A percentile compares a stretch with the other conserved stretches of the same genome.
phyloP scores from a whole-genome alignment of 2,329 filamentous ascomycete genomes.

The Coniochaeta prunicola region DNA sequence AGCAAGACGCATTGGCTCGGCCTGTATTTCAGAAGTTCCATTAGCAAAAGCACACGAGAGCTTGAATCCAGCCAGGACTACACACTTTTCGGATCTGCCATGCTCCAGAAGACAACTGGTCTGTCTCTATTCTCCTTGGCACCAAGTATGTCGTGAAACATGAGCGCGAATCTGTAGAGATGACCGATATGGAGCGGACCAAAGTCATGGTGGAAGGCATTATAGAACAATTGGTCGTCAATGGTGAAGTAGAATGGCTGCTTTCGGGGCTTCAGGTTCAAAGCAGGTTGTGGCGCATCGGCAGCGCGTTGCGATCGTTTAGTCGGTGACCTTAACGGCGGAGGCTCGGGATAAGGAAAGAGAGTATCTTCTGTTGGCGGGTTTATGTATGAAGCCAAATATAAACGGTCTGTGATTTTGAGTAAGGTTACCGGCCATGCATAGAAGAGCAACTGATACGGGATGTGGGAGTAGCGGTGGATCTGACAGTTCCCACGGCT shows the following conservation, averaged over 20 bases:
- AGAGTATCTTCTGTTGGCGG: constrained; percentile 73
- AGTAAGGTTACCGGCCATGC: constrained; percentile 23
- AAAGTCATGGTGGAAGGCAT: constrained; percentile 98
- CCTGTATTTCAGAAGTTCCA: constrained; percentile 41
- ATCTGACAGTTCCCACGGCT: neutral
- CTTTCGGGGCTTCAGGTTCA: constrained; percentile 38
- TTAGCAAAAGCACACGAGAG: constrained; percentile 13
- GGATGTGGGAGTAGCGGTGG: neutral
- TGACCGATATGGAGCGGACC: constrained; percentile 96
- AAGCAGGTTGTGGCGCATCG: constrained; percentile 43
- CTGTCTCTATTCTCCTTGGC: constrained; percentile 85
- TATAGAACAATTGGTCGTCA: constrained; percentile 88
- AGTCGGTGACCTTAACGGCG: constrained; percentile 56
- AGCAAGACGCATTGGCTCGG: constrained; percentile 86
- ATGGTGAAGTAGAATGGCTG: constrained; percentile 92
- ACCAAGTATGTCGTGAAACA: constrained; percentile 90
- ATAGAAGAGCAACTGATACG: constrained; percentile 14
- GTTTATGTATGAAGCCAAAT: constrained; percentile 85
- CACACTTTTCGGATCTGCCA: constrained; percentile 82
- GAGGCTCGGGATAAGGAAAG: constrained; percentile 69
- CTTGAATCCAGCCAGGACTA: constrained; percentile 13
- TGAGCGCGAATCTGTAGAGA: constrained; percentile 90
- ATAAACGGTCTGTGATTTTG: constrained; percentile 70
- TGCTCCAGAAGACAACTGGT: constrained; percentile 94
- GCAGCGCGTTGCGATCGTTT: constrained; percentile 66